A percentile compares a stretch with the other conserved stretches of the same genome.
phyloP scores from a whole-genome alignment of 352 stramenopile genomes.

The Pelagophyceae sp. region DNA sequence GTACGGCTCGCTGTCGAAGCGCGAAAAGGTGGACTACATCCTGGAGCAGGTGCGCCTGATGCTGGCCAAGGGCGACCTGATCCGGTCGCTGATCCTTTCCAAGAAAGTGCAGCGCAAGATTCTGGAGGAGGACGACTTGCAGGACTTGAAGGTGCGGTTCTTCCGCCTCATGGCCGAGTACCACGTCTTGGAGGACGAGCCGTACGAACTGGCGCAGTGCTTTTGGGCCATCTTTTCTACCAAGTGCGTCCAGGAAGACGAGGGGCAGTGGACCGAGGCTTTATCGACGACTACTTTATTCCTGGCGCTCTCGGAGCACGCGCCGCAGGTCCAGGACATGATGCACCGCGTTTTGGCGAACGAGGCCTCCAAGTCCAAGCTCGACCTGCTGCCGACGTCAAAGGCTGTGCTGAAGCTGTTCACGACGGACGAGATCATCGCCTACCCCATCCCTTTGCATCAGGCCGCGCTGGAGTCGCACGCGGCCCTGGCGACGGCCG shows the following conservation, averaged over 20 bases:
- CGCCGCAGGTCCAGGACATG: constrained; percentile 65
- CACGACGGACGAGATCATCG: constrained; percentile 91
- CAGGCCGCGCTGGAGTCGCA: constrained; percentile 67
- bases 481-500: constrained; percentile 63
- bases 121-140: constrained; percentile 81
- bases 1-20: constrained; percentile 92
- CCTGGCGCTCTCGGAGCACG: constrained; percentile 56
- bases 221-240: constrained; percentile 68
- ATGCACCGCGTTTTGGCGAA: constrained; percentile 56
- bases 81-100: constrained; percentile 86
- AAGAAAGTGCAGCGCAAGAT: constrained; percentile 90
- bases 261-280: constrained; percentile 43
- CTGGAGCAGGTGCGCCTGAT: constrained; percentile 93
- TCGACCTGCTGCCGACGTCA: constrained; percentile 2
- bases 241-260: constrained; percentile 34
- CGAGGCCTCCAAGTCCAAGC: constrained; percentile 27
- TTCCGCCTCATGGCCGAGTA: constrained; percentile 91
- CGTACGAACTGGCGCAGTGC: constrained; percentile 72
- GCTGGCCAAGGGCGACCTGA: constrained; percentile 90
- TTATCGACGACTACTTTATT: constrained; percentile 61
- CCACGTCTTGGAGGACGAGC: constrained; percentile 80
- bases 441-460: constrained; percentile 72
- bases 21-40: constrained; percentile 97
- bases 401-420: constrained; percentile 67
- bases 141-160: constrained; percentile 92